Evolutionary conservation across 2,329 filamentous ascomycete species (phyloP).

Genomic region (Botryotinia globosa): DNA sequence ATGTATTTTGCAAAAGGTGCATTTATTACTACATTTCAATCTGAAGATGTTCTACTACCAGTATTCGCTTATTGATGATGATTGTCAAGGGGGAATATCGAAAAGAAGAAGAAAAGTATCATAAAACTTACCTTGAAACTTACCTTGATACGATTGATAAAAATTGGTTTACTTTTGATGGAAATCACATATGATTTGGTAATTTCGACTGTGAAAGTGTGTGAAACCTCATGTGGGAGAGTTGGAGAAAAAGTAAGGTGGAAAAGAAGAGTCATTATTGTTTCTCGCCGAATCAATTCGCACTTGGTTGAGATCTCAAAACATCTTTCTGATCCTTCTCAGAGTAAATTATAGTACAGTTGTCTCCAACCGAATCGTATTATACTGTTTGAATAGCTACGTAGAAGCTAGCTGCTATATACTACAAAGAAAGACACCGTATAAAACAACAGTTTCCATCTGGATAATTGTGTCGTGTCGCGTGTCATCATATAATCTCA

Average conservation of each 20-base stretch:
- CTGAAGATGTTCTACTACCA: background rate
- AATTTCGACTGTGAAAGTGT: background rate
- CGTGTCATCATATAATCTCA: background rate
- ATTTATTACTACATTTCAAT: background rate
- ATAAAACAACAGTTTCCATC: background rate
- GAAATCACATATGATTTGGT: background rate
- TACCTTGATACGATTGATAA: background rate
- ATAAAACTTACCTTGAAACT: background rate
- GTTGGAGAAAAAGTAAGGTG: background rate
- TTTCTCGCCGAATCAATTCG: background rate
- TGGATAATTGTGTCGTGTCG: background rate
- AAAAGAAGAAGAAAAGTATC: background rate
- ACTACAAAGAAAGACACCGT: background rate
- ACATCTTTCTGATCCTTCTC: background rate
- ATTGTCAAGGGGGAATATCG: background rate
- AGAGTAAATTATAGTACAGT: background rate
- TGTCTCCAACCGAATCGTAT: background rate
- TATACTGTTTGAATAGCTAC: background rate
- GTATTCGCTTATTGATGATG: background rate
- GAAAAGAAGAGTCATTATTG: background rate
- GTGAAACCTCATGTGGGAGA: background rate
- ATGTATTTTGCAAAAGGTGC: background rate
- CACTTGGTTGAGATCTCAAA: background rate
- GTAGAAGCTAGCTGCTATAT: background rate
- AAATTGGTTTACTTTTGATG: background rate